Base-by-base conservation (phyloP, 2,329 filamentous ascomycete species). In the Tothia fuscella region DNA sequence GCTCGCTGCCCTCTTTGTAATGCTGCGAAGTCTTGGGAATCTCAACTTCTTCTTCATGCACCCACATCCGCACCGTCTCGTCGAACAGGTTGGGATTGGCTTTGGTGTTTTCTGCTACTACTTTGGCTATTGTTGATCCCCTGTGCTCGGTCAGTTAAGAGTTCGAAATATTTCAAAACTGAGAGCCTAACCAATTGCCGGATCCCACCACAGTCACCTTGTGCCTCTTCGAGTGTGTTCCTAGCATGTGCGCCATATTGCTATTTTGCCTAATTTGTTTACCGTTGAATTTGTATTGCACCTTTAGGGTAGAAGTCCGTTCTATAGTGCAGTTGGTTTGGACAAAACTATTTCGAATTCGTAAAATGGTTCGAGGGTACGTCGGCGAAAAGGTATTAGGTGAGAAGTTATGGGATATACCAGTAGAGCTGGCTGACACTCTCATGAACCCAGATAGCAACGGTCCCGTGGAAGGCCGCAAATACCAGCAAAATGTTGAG, bases 111-210 rank as follows among this genome's bases (percentile, higher is more conserved):
- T 98, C 89, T 52, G 88, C 88, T 40, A 95, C 76, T 48, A 98
- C 93, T 67, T 98, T 98, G 59, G 88, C 80, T 63, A 98, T 95
- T 46, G 91, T 93, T 46, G 87, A 94, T 53, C 91, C 91, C 88
- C 84, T 91, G 17, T 12, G 14, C 9, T 6, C 19, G 19, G 14
- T 21, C 6, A 22, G 45, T 17, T 41, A 33, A 29, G 16, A 26
- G 17, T 31, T 12, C 35, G 42, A 31, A 21, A 31, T n/a, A 17
- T n/a, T 1, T 3, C 10, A 16, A 9, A 37, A 25, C 6, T 37
- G 22, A 25, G 37, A 26, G 20, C 40, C 70, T 47, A 69, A 89
- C 87, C 91, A 98, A 64, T 98, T 98, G 55, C 91, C 91, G 40
- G 89, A 96, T 53, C 91, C 91, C 50, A 98, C 76, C 40, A 98